A percentile compares a stretch with the other conserved stretches of the same genome.
These are phyloP conservation scores for Chlamydomonas asymmetrica DNA, from an alignment of 139 green algal species.

Conservation along the genomic window DNA sequence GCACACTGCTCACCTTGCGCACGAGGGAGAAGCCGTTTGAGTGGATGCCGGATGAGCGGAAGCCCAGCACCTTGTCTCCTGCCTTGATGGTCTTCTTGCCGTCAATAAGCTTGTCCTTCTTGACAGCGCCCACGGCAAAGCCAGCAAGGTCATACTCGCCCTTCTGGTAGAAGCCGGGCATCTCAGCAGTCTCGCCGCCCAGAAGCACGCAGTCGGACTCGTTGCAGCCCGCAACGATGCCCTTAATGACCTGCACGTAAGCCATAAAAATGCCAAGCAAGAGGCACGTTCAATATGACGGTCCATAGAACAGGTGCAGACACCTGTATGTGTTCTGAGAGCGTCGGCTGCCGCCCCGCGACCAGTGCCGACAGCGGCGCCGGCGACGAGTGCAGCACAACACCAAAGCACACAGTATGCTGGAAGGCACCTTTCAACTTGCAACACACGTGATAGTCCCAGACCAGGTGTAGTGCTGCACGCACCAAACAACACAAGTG, in stretches of 20 bases:
- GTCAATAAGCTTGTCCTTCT: conserved; percentile 92
- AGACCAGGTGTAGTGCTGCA: neutral
- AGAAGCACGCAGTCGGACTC: conserved; percentile 88
- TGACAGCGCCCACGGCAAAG: conserved; percentile 96
- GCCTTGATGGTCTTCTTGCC: conserved; percentile 70
- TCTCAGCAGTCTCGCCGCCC: conserved; percentile 97
- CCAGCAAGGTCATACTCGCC: conserved; percentile 98
- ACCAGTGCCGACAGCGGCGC: too few relatives aligned
- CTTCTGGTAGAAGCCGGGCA: conserved; percentile 96
- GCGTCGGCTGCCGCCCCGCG: neutral
- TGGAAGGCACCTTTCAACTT: too few relatives aligned
- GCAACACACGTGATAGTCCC: too few relatives aligned
- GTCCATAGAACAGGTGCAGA: neutral
- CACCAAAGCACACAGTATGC: too few relatives aligned
- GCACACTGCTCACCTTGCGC: conserved; percentile 67
- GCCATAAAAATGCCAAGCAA: neutral
- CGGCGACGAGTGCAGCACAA: neutral
- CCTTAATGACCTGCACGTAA: conserved; percentile 91
- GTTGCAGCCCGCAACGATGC: conserved; percentile 95
- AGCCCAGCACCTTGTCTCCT: conserved; percentile 87
- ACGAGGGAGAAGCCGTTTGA: conserved; percentile 97
- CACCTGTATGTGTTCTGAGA: neutral
- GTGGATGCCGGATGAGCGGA: conserved; percentile 88
- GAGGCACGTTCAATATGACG: neutral
- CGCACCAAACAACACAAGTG: neutral